These are phyloP conservation scores for Linnemannia schmuckeri DNA, from an alignment of 192 early-diverging fungal genomes.

Conservation along the genomic window DNA sequence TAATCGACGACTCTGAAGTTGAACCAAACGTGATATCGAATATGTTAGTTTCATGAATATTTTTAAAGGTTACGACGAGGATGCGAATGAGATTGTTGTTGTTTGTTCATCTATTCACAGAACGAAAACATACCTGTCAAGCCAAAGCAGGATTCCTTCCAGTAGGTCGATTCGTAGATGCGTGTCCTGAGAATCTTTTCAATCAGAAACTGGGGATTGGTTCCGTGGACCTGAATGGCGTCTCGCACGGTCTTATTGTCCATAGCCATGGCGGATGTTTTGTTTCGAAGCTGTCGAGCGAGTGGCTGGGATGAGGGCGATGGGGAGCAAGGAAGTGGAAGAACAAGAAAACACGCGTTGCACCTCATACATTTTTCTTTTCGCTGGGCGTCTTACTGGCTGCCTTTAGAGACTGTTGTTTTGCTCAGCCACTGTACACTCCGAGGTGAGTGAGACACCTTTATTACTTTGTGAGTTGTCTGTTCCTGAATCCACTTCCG, in stretches of 20 bases:
- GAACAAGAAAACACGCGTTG: background rate
- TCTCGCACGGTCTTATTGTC: conserved; percentile 80
- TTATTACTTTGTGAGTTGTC: background rate
- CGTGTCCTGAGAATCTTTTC: conserved; percentile 93
- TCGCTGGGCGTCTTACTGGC: background rate
- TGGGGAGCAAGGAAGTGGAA: background rate
- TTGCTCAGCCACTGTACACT: conserved; percentile 7
- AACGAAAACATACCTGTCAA: conserved; percentile 72
- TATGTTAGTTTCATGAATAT: background rate
- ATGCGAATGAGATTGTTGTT: too few relatives aligned
- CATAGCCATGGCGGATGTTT: conserved; percentile 56
- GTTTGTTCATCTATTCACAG: too few relatives aligned
- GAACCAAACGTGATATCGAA: background rate
- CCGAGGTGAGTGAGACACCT: background rate
- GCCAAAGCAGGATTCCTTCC: conserved; percentile 98
- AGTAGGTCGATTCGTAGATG: conserved; percentile 94
- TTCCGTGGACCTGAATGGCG: conserved; percentile 84
- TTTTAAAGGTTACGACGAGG: too few relatives aligned
- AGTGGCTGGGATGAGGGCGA: background rate
- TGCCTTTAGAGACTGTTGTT: background rate
- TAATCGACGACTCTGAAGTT: conserved; percentile 79
- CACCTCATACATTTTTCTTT: background rate
- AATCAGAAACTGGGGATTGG: conserved; percentile 93
- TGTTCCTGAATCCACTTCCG: background rate
- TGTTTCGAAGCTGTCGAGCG: too few relatives aligned